Evolutionary conservation across 2,329 filamentous ascomycete species (phyloP), one percentile per base, ranked within the genome.

Genomic region (Chaetomium strumarium): DNA sequence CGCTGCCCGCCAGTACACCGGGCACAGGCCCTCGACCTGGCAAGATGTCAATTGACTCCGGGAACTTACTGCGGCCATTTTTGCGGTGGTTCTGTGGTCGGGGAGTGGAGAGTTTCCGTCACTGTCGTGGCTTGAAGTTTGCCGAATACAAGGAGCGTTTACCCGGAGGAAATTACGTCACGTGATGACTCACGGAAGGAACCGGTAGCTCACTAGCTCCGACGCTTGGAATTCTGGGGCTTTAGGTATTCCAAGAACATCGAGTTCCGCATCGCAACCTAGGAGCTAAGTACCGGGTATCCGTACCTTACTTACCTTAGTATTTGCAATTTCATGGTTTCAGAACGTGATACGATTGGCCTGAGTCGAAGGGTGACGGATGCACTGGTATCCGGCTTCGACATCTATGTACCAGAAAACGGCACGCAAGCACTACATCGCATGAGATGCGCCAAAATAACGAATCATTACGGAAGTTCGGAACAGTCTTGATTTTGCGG

Each of bases 51-150:
- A 58, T 55, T 60, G 53, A 43, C 58, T 51, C 51, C 45, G 49
- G 65, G 52, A 43, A 84, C 82, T 78, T 81, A 86, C 83, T 78
- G 79, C 77, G 72, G 81, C 81, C 83, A 85, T 85, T 77, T 75
- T 84, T 76, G 73, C 67, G 69, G 67, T 76, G 67, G 70, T 71
- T 67, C 70, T 69, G 68, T 71, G 66, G 71, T 60, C 55, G 64
- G 68, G 67, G 71, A 75, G 72, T 74, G 71, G 70, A 73, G 72
- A 75, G 70, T 13, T 68, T 70, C 69, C 68, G 67, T 76, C 74
- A 68, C 70, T 74, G 66, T 71, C 68, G 67, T 58, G 68, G 67
- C 70, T 72, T 70, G 72, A 68, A 74, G 43, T 58, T 60, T 60
- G 58, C 55, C 59, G 57, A 60, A 50, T 57, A 10, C 55, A 59